Percentiles rank a stretch among this genome's conserved stretches.
Evolutionary conservation across 2,329 filamentous ascomycete genomes (phyloP).

Genomic region (Monilinia polystroma): DNA sequence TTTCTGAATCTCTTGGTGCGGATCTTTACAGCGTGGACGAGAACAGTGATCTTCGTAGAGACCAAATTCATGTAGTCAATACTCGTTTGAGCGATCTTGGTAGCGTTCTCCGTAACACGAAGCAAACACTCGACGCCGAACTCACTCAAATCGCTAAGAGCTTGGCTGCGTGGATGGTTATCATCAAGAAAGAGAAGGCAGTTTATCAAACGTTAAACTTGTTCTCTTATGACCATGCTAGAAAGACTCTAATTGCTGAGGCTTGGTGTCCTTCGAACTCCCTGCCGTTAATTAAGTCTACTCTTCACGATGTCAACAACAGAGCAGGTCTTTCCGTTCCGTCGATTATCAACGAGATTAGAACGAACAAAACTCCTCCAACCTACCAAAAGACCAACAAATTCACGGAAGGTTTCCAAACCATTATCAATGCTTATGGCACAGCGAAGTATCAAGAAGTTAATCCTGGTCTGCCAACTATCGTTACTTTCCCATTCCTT

Average conservation of each 20-base stretch:
- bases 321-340: slow-evolving; percentile 93
- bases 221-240: slow-evolving; percentile 93
- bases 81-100: slow-evolving; percentile 85
- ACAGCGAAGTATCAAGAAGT: slow-evolving; percentile 97
- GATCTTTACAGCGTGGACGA: slow-evolving; percentile 97
- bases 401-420: slow-evolving; percentile 97
- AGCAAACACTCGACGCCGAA: slow-evolving; percentile 89
- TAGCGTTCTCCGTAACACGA: slow-evolving; percentile 92
- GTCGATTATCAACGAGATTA: slow-evolving; percentile 97
- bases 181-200: slow-evolving; percentile 97
- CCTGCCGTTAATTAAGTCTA: slow-evolving; percentile 83
- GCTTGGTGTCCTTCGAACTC: slow-evolving; percentile 96
- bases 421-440: slow-evolving; percentile 97
- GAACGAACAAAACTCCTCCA: slow-evolving; percentile 93
- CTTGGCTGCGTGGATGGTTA: slow-evolving; percentile 93
- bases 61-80: slow-evolving; percentile 98
- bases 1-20: slow-evolving; percentile 94
- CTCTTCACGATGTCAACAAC: slow-evolving; percentile 94
- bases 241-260: slow-evolving; percentile 95
- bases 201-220: slow-evolving; percentile 94
- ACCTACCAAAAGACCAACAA: slow-evolving; percentile 98
- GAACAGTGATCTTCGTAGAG: slow-evolving; percentile 89
- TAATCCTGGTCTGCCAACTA: slow-evolving; percentile 91
- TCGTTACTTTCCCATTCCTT: slow-evolving; percentile 98
- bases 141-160: slow-evolving; percentile 90